Evolutionary conservation across 164 flowering plant genomes (phyloP), one percentile per base, ranked within the genome.

Genomic region (Protea cynaroides): DNA sequence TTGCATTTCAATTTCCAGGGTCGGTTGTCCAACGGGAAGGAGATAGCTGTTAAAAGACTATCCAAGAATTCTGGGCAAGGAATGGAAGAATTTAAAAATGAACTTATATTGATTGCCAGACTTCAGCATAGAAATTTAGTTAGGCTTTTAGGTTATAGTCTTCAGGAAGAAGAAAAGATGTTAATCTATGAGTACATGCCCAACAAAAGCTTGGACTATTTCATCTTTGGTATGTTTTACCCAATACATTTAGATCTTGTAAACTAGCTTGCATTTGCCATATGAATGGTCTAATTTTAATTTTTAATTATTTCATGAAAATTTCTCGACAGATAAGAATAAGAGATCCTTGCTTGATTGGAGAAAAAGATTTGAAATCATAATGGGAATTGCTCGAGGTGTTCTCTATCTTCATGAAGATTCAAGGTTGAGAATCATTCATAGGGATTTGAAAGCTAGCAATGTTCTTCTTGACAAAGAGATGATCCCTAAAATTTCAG

Each of bases 381-480:
- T 85, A 11, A 71, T 79, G 57, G 93, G 90, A 40, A 83, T 85
- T 29, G 93, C 88, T 55, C 71, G 88, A 53, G 90, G 93, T n/a
- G 77, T 87, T 24, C 72, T 83, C 17, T 87, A 87, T 72, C 87
- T 87, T 63, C 93, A 87, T 63, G 82, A 82, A 53, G 90, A 85
- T 56, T 87, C 93, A 0, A 79, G 85, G 56, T 76, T 80, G 15
- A 80, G 90, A 69, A 81, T 87, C 21, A 84, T 87, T 51, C 94
- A 87, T 56, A 75, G 93, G 38, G 93, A 87, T 70, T 70, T 87
- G 36, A 87, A 87, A 65, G 84, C 87, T 7, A 86, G 92, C 76
- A 86, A 86, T 62, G 67, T 86, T 65, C 64, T 86, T 11, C 80
- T 86, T 1, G 94, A 87, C 63, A 74, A 70, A 9, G 78, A 88